A percentile compares a stretch with the other conserved stretches of the same genome.
phyloP scores from a whole-genome alignment of 805 yeast genomes.

The Metschnikowia vanudenii region DNA sequence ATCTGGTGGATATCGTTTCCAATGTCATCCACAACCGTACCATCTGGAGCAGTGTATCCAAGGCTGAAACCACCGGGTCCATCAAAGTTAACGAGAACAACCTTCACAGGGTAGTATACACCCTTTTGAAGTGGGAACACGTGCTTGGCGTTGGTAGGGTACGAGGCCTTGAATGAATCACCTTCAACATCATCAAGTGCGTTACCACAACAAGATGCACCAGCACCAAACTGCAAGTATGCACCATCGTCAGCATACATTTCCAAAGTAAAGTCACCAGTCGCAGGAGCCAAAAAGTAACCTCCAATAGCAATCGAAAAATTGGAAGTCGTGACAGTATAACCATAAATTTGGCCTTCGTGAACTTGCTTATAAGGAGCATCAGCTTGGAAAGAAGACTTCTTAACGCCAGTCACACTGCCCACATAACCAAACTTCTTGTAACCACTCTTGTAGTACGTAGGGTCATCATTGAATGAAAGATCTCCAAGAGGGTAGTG shows the following conservation, averaged over 20 bases:
- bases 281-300: slow-evolving; percentile 9
- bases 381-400: not conserved
- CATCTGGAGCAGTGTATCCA: slow-evolving; percentile 5
- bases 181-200: slow-evolving; percentile 6
- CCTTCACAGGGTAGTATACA: slow-evolving; percentile 9
- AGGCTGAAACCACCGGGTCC: slow-evolving; percentile 6
- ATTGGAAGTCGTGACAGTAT: slow-evolving; percentile 5
- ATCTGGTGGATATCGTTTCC: slow-evolving; percentile 3
- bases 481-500: slow-evolving; percentile 3
- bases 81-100: slow-evolving; percentile 6
- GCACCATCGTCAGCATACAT: slow-evolving; percentile 11
- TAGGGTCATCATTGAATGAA: slow-evolving; percentile 3
- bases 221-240: slow-evolving; percentile 7
- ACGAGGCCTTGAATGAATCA: slow-evolving; percentile 6
- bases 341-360: slow-evolving; percentile 2
- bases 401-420: slow-evolving; percentile 1
- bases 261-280: slow-evolving; percentile 8
- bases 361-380: not conserved
- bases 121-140: slow-evolving; percentile 4
- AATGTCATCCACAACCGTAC: not conserved
- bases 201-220: slow-evolving; percentile 8
- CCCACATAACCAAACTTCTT: slow-evolving; percentile 1
- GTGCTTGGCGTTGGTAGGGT: slow-evolving; percentile 3
- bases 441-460: slow-evolving; percentile 7
- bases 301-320: slow-evolving; percentile 9